Evolutionary conservation across 2,329 filamentous ascomycete genomes (phyloP), one percentile per base, ranked within the genome.

Genomic region (Zymoseptoria passerinii): DNA sequence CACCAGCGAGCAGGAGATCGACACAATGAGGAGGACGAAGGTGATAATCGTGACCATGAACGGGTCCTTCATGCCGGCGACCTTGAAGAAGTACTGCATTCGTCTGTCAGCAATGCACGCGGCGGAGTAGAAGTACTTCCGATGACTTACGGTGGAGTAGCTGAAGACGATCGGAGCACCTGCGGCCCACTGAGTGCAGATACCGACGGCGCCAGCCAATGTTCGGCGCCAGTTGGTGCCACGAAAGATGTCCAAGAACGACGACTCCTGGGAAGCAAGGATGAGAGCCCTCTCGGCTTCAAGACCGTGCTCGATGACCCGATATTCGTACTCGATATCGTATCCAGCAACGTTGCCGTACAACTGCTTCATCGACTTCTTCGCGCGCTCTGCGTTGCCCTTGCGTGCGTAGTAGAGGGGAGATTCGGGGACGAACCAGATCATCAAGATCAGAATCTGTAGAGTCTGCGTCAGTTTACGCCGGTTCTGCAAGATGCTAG

Each of bases 21-120:
- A 75, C 8, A 74, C 72, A 50, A 76, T 61, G 28, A 75, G 64
- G 19, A 76, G 67, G 8, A 75, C 66, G 29, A 71, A 57, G n/a
- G 70, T 74, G 27, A 71, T 66, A 53, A 75, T 63, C 1, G 58
- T 63, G 35, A 63, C 61, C 48, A 61, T 18, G 52, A 63, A 63
- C 1, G 61, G 61, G 44, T 63, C 58, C 28, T 58, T 54, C 44
- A 63, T 58, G 35, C 61, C 58, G 4, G 61, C 61, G 8, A 61
- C 61, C 23, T 63, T 55, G 54, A 63, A 63, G 54, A 63, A 63
- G 58, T 63, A 61, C 61, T 63, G 23, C 8, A 52, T 2, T 2
- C 2, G 4, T 7, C 16, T 18, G 58, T 59, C 10, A 56, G 28
- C n/a, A n/a, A 4, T 7, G 1, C 10, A 2, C 8, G 8, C 4